phyloP scores from a whole-genome alignment of 331 rosid species.

The Telfairia occidentalis region DNA sequence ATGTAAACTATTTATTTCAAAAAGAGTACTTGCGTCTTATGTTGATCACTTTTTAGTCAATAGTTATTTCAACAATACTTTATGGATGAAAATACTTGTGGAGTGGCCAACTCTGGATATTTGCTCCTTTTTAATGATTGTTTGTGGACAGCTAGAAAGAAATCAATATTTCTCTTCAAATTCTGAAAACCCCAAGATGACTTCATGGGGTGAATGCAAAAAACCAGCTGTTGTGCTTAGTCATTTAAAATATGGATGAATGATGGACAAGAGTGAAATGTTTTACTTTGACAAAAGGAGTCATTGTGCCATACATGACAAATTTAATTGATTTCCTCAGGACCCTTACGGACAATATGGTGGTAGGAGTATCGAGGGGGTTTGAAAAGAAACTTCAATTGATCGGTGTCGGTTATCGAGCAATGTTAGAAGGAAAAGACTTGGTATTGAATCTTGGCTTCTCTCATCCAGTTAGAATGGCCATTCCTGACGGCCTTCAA shows the following conservation, averaged over 20 bases:
- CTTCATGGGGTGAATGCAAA: not conserved
- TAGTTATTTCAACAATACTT: not conserved
- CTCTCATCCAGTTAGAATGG: constrained; percentile 95
- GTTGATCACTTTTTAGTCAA: not conserved
- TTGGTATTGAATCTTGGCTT: constrained; percentile 86
- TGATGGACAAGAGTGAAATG: not conserved
- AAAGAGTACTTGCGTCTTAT: not conserved
- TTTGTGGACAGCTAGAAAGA: not conserved
- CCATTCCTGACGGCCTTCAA: constrained; percentile 60
- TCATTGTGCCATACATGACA: not conserved
- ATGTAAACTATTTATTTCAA: not conserved
- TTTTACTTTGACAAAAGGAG: not conserved
- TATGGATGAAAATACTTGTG: not conserved
- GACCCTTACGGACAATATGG: constrained; percentile 93
- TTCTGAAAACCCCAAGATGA: not conserved
- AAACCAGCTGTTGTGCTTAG: not conserved
- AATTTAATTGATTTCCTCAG: constrained; percentile 30
- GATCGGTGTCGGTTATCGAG: constrained; percentile 99
- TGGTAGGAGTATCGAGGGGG: constrained; percentile 90
- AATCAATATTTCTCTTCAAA: not conserved
- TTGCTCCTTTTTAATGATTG: not conserved
- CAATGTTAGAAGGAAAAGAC: constrained; percentile 61
- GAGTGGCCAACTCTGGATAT: not conserved
- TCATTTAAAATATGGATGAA: not conserved
- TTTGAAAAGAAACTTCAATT: constrained; percentile 87